phyloP scores from a whole-genome alignment of 2,329 filamentous ascomycete genomes.

The Fusarium sp. region DNA sequence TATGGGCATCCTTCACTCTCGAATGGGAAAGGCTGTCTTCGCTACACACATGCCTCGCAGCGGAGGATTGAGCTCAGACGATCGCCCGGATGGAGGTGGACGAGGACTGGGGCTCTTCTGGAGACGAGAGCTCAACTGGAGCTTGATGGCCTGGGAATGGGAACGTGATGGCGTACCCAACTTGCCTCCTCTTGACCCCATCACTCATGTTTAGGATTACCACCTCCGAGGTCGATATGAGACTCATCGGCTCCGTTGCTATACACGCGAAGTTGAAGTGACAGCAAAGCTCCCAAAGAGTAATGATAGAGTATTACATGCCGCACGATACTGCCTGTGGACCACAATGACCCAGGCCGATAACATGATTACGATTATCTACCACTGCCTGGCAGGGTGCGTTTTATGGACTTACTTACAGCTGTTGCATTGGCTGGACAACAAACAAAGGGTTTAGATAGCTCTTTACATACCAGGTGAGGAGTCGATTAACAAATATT shows the following conservation, averaged over 20 bases:
- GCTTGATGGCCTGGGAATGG: conserved; percentile 83
- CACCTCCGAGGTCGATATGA: conserved; percentile 51
- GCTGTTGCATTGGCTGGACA: conserved; percentile 45
- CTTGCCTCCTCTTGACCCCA: conserved; percentile 55
- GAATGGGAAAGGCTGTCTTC: conserved; percentile 88
- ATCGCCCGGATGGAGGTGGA: conserved; percentile 64
- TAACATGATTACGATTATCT: conserved; percentile 16
- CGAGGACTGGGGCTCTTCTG: conserved; percentile 75
- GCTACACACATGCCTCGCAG: conserved; percentile 80
- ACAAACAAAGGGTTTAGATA: conserved; percentile 61
- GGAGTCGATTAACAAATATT: conserved; percentile 30
- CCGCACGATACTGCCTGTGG: conserved; percentile 17
- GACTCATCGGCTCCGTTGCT: conserved; percentile 41
- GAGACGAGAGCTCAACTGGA: conserved; percentile 86
- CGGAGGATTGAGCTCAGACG: conserved; percentile 84
- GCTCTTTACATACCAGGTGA: conserved; percentile 52
- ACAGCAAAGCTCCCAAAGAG: conserved; percentile 19
- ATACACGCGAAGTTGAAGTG: conserved; percentile 12
- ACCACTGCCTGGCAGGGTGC: conserved; percentile 14
- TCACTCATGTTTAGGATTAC: conserved; percentile 61
- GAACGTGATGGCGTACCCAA: conserved; percentile 56
- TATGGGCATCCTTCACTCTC: conserved; percentile 94
- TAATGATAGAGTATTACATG: conserved; percentile 29
- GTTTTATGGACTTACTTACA: conserved; percentile 35
- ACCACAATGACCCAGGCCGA: conserved; percentile 6